Percentiles rank a stretch among this genome's conserved stretches.
Evolutionary conservation across 2,329 filamentous ascomycete species (phyloP).

Genomic region (Pseudogymnoascus sp.): DNA sequence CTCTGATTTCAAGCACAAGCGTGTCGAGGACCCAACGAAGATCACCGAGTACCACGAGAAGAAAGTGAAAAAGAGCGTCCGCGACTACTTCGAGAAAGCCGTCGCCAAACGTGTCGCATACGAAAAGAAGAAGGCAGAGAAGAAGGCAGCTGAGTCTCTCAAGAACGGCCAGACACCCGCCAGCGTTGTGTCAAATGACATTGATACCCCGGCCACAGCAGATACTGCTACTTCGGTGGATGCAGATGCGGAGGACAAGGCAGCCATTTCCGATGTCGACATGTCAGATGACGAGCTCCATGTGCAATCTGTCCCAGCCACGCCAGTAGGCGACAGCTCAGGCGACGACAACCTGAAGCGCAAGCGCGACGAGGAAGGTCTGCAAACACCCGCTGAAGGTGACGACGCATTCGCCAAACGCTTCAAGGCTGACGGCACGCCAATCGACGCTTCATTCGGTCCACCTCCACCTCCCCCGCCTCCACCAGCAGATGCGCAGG

Average conservation of each 20-base stretch:
- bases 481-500: conserved; percentile 17
- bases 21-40: conserved; percentile 73
- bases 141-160: conserved; percentile 27
- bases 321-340: conserved; percentile 32
- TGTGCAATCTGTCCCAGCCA: conserved; percentile 37
- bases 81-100: conserved; percentile 80
- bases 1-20: conserved; percentile 82
- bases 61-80: conserved; percentile 76
- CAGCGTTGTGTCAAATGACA: conserved; percentile 20
- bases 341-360: conserved; percentile 44
- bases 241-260: conserved; percentile 25
- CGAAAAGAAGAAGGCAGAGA: conserved; percentile 55
- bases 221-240: conserved; percentile 34
- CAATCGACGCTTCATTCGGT: neutral
- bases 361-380: conserved; percentile 49
- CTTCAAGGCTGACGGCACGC: conserved; percentile 23
- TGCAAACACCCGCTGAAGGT: conserved; percentile 18
- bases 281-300: conserved; percentile 38
- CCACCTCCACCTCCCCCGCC: conserved; percentile 23
- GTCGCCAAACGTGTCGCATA: conserved; percentile 64
- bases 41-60: conserved; percentile 71
- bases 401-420: conserved; percentile 23
- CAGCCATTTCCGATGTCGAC: conserved; percentile 18
- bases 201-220: conserved; percentile 20
- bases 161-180: conserved; percentile 26